These are phyloP conservation scores for Allantophomopsis lycopodina DNA, from an alignment of 2,329 filamentous ascomycete genomes.

Conservation along the genomic window DNA sequence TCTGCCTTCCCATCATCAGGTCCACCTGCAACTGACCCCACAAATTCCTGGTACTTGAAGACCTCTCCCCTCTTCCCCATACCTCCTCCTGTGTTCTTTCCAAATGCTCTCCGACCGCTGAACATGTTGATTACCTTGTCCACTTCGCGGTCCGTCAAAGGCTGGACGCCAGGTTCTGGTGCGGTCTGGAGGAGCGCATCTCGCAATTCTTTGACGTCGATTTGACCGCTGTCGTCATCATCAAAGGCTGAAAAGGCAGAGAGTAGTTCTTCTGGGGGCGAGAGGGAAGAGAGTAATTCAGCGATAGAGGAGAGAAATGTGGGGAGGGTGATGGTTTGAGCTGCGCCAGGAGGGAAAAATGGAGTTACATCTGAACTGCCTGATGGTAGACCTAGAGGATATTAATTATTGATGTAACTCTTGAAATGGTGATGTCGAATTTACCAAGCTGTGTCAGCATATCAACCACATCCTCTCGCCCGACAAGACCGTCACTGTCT, in stretches of 20 bases:
- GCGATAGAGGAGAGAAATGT: constrained; percentile 77
- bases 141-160: constrained; percentile 59
- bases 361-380: constrained; percentile 55
- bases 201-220: constrained; percentile 70
- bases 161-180: constrained; percentile 54
- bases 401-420: constrained; percentile 2
- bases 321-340: constrained; percentile 68
- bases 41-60: constrained; percentile 89
- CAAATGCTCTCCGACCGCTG: constrained; percentile 71
- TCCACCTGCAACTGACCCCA: constrained; percentile 25
- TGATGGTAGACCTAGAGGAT: constrained; percentile 54
- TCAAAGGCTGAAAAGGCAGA: constrained; percentile 68
- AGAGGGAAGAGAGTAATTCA: constrained; percentile 58
- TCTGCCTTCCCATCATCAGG: constrained; percentile 11
- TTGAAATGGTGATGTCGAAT: constrained; percentile 3
- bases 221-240: constrained; percentile 52
- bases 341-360: constrained; percentile 66
- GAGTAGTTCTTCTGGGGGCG: constrained; percentile 64
- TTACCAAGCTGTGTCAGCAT: constrained; percentile 76
- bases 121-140: constrained; percentile 83
- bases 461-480: constrained; percentile 70
- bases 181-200: constrained; percentile 74
- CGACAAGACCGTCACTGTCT: constrained; percentile 73
- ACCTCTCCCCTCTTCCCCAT: constrained; percentile 66
- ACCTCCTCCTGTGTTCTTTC: constrained; percentile 35